Conservation (phyloP, 2,329 filamentous ascomycete genomes). For the Coniochaeta ligniaria region DNA sequence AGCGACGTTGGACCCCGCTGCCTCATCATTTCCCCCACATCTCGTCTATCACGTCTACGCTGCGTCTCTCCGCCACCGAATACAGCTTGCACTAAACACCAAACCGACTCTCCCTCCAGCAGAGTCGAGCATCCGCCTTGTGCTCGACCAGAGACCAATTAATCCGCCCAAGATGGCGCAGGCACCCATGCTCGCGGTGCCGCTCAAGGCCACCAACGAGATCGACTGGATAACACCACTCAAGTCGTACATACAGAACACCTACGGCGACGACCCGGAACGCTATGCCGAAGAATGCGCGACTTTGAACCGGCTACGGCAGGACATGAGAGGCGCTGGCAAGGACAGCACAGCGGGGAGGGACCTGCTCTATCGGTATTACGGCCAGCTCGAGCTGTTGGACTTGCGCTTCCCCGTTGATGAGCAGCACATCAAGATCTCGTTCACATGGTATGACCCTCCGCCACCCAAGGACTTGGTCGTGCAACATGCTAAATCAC, state of each 20-base stretch:
- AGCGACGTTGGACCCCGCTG: not conserved
- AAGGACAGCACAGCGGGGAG: slow-evolving; percentile 92
- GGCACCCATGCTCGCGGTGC: slow-evolving; percentile 91
- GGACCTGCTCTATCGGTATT: slow-evolving; percentile 93
- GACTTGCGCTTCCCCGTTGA: slow-evolving; percentile 95
- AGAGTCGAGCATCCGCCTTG: not conserved
- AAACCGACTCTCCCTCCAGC: not conserved
- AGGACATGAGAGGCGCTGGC: slow-evolving; percentile 96
- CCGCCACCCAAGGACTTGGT: not conserved
- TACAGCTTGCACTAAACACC: not conserved
- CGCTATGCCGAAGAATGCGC: slow-evolving; percentile 92
- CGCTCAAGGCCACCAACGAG: slow-evolving; percentile 90
- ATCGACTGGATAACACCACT: slow-evolving; percentile 95
- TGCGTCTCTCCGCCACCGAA: not conserved
- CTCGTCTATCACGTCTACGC: not conserved
- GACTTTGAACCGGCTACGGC: slow-evolving; percentile 86
- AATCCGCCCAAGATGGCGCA: slow-evolving; percentile 56
- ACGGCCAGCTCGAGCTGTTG: slow-evolving; percentile 90
- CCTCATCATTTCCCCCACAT: not conserved
- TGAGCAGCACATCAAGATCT: slow-evolving; percentile 98
- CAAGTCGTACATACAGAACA: slow-evolving; percentile 87
- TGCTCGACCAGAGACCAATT: not conserved
- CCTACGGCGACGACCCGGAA: slow-evolving; percentile 94
- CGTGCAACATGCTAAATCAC: not conserved
- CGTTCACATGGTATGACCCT: slow-evolving; percentile 78